Conservation (phyloP, 257 asterid genomes). For the Plantago elongata region DNA sequence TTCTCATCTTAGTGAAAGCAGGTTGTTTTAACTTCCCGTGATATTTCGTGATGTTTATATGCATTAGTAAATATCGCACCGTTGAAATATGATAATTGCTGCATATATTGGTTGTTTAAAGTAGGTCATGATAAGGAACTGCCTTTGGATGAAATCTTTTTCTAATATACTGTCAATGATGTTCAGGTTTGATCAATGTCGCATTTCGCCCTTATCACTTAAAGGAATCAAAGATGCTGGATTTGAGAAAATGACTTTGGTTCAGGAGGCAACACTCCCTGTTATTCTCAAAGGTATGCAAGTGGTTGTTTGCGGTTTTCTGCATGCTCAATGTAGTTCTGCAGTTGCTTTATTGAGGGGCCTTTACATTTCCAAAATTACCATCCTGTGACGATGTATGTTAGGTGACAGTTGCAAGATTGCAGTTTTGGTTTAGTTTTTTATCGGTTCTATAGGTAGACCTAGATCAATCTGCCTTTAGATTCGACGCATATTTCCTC, state of each 20-base stretch:
- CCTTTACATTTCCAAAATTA: no score
- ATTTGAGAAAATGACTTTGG: slow-evolving; percentile 82
- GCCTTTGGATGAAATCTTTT: neutral
- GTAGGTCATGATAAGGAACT: neutral
- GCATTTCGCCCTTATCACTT: slow-evolving; percentile 66
- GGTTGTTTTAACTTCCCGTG: slow-evolving; percentile 33
- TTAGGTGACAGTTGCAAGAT: no score
- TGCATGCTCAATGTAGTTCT: neutral
- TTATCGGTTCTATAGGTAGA: neutral
- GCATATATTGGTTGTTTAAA: neutral
- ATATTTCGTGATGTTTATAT: slow-evolving; percentile 1
- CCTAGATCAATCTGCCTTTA: neutral
- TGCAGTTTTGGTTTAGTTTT: neutral
- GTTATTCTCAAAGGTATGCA: slow-evolving; percentile 64
- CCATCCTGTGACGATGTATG: no score
- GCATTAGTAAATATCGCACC: no score
- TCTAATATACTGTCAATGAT: neutral
- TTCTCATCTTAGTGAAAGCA: slow-evolving; percentile 83
- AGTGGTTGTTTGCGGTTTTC: slow-evolving; percentile 8
- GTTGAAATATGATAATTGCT: neutral
- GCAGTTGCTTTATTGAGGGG: neutral
- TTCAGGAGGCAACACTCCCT: slow-evolving; percentile 93
- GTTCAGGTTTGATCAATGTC: slow-evolving; percentile 72
- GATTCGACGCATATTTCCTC: neutral
- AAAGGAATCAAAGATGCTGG: slow-evolving; percentile 91